phyloP scores from a whole-genome alignment of 768 basidiomycete species.

The Phanerochaete carnosa region DNA sequence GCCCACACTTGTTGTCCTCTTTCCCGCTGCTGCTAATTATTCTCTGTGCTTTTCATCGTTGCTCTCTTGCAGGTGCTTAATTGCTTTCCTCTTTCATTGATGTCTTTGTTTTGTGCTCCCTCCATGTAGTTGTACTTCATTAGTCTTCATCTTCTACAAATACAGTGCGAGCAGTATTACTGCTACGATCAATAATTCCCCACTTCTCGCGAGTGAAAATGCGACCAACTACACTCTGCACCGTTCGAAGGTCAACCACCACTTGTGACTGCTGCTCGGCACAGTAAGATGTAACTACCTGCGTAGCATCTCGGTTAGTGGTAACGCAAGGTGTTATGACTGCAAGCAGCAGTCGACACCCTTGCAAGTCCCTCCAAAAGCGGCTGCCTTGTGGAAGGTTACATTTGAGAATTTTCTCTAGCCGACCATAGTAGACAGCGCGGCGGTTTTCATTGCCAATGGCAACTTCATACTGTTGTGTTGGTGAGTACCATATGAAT shows the following conservation, averaged over 20 bases:
- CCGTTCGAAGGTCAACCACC: background rate
- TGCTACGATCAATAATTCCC: constrained; percentile 4
- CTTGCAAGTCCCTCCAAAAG: background rate
- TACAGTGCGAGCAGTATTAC: background rate
- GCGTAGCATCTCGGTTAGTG: background rate
- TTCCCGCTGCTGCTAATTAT: too few relatives aligned
- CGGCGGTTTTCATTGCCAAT: background rate
- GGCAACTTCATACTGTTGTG: background rate
- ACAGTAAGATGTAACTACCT: background rate
- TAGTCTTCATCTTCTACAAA: too few relatives aligned
- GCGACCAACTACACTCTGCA: background rate
- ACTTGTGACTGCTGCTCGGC: background rate
- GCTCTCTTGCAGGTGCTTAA: too few relatives aligned
- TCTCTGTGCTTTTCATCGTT: too few relatives aligned
- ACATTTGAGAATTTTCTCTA: background rate
- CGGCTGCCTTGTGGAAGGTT: background rate
- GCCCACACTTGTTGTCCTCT: too few relatives aligned
- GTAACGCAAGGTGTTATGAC: background rate
- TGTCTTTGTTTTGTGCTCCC: too few relatives aligned
- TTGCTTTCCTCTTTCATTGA: too few relatives aligned
- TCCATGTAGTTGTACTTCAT: too few relatives aligned
- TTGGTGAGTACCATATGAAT: background rate
- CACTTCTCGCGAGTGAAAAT: background rate
- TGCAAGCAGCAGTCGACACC: background rate
- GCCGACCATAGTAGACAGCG: background rate